phyloP scores from a whole-genome alignment of 495 filamentous ascomycete genomes.

The Chaetomium cochliodes region DNA sequence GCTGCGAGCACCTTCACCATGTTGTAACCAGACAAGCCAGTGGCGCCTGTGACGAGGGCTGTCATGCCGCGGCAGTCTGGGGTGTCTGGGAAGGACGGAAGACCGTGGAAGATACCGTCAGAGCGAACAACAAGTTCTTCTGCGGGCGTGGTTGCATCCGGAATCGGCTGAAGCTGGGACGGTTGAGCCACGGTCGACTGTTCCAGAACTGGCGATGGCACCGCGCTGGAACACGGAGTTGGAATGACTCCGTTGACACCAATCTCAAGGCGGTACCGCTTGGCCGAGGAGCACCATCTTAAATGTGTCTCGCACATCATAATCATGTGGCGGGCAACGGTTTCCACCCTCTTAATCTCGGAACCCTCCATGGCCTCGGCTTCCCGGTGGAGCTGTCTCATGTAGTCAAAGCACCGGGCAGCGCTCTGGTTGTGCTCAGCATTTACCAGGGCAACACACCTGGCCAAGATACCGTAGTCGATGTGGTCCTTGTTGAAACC shows the following conservation, averaged over 20 bases:
- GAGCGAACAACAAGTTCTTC: constrained; percentile 29
- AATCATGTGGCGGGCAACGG: constrained; percentile 19
- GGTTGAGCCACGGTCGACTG: not conserved
- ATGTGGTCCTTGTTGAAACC: not conserved
- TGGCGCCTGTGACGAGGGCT: constrained; percentile 55
- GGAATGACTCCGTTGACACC: not conserved
- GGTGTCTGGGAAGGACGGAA: constrained; percentile 43
- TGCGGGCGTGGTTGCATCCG: not conserved
- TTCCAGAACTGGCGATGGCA: not conserved
- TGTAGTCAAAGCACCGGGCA: constrained; percentile 16
- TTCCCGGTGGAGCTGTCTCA: not conserved
- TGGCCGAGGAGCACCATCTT: constrained; percentile 21
- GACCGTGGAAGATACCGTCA: constrained; percentile 47
- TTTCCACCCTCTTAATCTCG: not conserved
- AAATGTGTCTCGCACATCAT: constrained; percentile 27
- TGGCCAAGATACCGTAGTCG: not conserved
- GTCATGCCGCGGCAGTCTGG: constrained; percentile 39
- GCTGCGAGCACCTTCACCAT: constrained; percentile 48
- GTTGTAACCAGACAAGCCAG: constrained; percentile 50
- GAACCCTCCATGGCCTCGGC: not conserved
- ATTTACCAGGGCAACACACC: constrained; percentile 13
- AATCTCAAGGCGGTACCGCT: constrained; percentile 19
- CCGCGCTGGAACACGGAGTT: not conserved
- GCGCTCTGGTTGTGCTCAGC: constrained; percentile 23
- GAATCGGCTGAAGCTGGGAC: not conserved